Base-by-base conservation (phyloP, 768 basidiomycete species). In the Russula sp. region DNA sequence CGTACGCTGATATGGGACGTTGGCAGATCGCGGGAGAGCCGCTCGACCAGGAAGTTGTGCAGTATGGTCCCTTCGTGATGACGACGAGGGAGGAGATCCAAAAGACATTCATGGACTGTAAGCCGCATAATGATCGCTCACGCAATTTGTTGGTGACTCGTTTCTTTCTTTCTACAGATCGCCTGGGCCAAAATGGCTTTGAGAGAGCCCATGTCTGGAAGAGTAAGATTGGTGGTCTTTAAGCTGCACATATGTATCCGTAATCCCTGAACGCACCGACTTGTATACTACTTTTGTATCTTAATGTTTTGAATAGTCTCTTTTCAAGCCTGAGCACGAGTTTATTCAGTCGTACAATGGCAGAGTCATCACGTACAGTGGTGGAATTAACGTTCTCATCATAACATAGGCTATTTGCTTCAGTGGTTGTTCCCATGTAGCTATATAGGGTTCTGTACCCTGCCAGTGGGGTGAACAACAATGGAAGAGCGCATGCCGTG, bases 51-150 rank as follows among this genome's bases (percentile, higher is more conserved):
- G 80, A 84, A 0, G 91, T 98, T 11, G 81, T 91, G 63, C 94
- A 96, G 70, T 86, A 92, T 66, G 90, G 89, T 4, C 90, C 91
- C 7, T 91, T 91, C 70, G 94, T 96, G 16, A 88, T 95, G 84
- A 94, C 89, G 10, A 84, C 81, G 2, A 78, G 79, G 31, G 83
- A 87, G 64, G 94, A 94, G 70, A 90, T 96, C 40, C 82, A 88
- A 70, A 79, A 88, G 72, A 91, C 95, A 0, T 75, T 98, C 63
- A 69, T 82, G 34, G 95, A 98, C 69, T 95, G 88, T 88, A 73
- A 77, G 79, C 72, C 47, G 1, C 20, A 18, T 2, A 39, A 32
- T 42, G 20, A 35, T 2, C 8, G 4, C 16, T 35, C 20, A 42
- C 34, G 14, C 20, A 16, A 32, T n/a, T 13, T 31, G 13, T 55